Evolutionary conservation across 2,329 filamentous ascomycete genomes (phyloP).

Genomic region (Aspergillus sp.): DNA sequence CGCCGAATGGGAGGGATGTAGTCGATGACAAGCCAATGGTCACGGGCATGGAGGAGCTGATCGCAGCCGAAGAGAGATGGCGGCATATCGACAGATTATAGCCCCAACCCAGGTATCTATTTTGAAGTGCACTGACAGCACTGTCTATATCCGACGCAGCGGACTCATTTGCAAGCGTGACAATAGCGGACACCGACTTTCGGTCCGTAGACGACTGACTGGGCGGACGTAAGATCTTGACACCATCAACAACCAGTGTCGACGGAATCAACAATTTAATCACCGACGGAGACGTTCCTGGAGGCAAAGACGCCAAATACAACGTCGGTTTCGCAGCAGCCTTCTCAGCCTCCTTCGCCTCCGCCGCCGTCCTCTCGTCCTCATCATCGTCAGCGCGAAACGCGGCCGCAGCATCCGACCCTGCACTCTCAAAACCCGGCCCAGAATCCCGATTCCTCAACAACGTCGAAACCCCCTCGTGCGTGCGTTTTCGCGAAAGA

Average conservation of each 20-base stretch:
- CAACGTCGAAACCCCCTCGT: conserved; percentile 32
- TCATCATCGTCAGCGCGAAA: conserved; percentile 40
- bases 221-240: conserved; percentile 59
- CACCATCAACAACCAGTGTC: conserved; percentile 59
- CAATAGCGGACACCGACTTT: conserved; percentile 67
- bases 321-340: conserved; percentile 48
- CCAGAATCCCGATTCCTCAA: conserved; percentile 32
- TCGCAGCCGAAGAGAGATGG: conserved; percentile 68
- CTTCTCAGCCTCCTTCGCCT: conserved; percentile 38
- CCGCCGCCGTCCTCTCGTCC: conserved; percentile 31
- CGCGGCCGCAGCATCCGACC: conserved; percentile 28
- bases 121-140: conserved; percentile 68
- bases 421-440: conserved; percentile 33
- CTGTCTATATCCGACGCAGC: conserved; percentile 75
- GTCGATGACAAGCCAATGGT: conserved; percentile 40
- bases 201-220: conserved; percentile 48
- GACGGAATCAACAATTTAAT: conserved; percentile 44
- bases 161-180: conserved; percentile 71
- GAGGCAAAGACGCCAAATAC: conserved; percentile 47
- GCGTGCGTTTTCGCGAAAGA: conserved; percentile 36
- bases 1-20: conserved; percentile 65
- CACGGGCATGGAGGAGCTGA: conserved; percentile 48
- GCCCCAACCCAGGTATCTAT: conserved; percentile 76
- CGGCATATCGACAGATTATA: conserved; percentile 73
- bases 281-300: conserved; percentile 42